Evolutionary conservation across 306 rosid species (phyloP).

Genomic region (Lathyrus oleraceus): DNA sequence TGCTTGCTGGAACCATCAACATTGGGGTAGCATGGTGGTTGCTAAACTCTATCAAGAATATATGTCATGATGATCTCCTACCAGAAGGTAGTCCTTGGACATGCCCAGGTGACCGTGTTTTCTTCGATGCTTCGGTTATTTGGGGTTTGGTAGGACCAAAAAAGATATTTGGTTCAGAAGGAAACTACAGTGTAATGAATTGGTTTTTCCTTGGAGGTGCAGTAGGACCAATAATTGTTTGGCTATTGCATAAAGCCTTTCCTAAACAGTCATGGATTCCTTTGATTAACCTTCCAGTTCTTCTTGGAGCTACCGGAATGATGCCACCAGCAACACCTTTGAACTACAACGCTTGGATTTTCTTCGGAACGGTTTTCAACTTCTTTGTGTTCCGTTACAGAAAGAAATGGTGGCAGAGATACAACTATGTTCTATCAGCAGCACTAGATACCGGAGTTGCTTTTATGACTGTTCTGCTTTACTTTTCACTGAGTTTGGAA

Average conservation of each 20-base stretch:
- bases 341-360: constrained; percentile 81
- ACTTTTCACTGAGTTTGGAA: constrained; percentile 60
- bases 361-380: constrained; percentile 71
- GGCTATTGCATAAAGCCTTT: constrained; percentile 66
- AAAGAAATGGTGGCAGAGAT: constrained; percentile 90
- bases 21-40: constrained; percentile 82
- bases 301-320: constrained; percentile 69
- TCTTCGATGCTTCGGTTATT: constrained; percentile 84
- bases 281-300: constrained; percentile 80
- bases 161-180: constrained; percentile 63
- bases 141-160: constrained; percentile 87
- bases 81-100: constrained; percentile 77
- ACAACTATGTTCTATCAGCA: constrained; percentile 79
- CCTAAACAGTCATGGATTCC: constrained; percentile 78
- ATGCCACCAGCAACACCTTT: constrained; percentile 83
- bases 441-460: constrained; percentile 90
- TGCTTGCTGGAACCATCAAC: constrained; percentile 82
- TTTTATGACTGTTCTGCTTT: constrained; percentile 71
- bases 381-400: constrained; percentile 75
- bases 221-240: constrained; percentile 66
- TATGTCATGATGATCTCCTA: constrained; percentile 62
- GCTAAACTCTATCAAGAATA: constrained; percentile 52
- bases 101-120: constrained; percentile 70
- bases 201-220: constrained; percentile 90
- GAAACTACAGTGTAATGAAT: constrained; percentile 70